Percentiles rank a stretch among this genome's conserved stretches.
Evolutionary conservation across 345 rosid species (phyloP).

Genomic region (Hibiscus trionum): DNA sequence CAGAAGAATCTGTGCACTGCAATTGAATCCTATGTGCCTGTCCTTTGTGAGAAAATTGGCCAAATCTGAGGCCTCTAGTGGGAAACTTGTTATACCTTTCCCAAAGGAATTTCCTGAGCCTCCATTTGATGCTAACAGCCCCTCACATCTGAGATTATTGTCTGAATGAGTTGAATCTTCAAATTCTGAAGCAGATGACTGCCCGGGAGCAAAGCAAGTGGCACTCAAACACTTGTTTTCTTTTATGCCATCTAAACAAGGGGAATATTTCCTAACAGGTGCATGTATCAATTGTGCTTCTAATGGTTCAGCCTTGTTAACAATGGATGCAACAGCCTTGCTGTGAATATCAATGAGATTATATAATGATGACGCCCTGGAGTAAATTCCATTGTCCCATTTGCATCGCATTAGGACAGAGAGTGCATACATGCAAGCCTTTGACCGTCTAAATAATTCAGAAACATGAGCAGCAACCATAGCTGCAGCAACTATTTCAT

Average conservation of each 20-base stretch:
- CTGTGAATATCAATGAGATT: conserved; percentile 94
- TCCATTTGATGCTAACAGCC: conserved; percentile 29
- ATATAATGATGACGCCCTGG: conserved; percentile 78
- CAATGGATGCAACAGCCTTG: conserved; percentile 90
- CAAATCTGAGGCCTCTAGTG: conserved; percentile 84
- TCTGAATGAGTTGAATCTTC: conserved; percentile 35
- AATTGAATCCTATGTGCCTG: conserved; percentile 75
- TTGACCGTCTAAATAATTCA: conserved; percentile 81
- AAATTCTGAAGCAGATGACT: conserved; percentile 32
- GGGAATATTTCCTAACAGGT: conserved; percentile 57
- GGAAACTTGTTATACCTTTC: conserved; percentile 56
- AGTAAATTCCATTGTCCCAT: conserved; percentile 80
- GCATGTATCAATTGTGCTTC: conserved; percentile 62
- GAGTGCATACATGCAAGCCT: conserved; percentile 82
- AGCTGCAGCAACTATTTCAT: conserved; percentile 98
- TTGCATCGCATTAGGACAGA: conserved; percentile 81
- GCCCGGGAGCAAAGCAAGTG: conserved; percentile 34
- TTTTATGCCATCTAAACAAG: conserved; percentile 35
- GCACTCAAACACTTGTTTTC: conserved; percentile 32
- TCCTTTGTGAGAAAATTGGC: conserved; percentile 93
- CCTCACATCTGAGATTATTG: conserved; percentile 36
- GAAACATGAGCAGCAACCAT: conserved; percentile 99
- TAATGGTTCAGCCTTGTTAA: conserved; percentile 87
- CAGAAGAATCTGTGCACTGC: conserved; percentile 78
- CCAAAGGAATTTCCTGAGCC: conserved; percentile 46